phyloP scores from a whole-genome alignment of 495 filamentous ascomycete species.

The Podospora anserina region DNA sequence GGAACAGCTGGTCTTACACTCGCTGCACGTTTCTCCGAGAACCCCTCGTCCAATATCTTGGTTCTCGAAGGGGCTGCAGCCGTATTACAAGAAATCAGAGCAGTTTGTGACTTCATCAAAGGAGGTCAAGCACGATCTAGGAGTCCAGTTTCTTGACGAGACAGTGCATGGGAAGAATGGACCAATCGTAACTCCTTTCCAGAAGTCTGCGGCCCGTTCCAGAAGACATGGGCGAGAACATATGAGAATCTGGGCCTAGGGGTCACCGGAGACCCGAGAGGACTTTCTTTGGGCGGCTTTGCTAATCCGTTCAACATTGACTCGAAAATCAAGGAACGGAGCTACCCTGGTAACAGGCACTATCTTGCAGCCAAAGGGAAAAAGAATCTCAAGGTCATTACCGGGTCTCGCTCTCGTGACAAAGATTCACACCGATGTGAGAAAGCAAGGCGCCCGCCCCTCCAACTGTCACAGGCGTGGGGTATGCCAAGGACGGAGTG shows the following conservation, averaged over 20 bases:
- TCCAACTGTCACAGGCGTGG: constrained; percentile 38
- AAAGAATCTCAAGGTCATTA: not conserved
- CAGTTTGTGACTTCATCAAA: not conserved
- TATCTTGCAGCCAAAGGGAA: not conserved
- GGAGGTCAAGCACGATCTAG: not conserved
- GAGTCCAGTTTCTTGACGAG: not conserved
- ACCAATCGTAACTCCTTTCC: constrained; percentile 1
- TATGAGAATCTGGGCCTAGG: not conserved
- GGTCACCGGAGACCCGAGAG: constrained; percentile 1
- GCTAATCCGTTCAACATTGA: not conserved
- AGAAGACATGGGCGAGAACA: not conserved
- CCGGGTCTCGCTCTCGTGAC: not conserved
- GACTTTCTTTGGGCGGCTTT: not conserved
- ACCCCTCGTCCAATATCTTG: constrained; percentile 37
- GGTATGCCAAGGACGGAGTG: constrained; percentile 45
- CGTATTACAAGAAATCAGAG: constrained; percentile 13
- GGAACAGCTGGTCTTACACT: constrained; percentile 50
- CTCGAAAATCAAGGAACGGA: not conserved
- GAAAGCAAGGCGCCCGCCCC: constrained; percentile 14
- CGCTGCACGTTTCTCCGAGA: constrained; percentile 46
- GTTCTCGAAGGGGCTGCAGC: constrained; percentile 37
- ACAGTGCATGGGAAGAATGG: not conserved
- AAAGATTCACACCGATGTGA: constrained; percentile 26
- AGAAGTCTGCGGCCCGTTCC: not conserved
- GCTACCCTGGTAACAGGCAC: not conserved